Evolutionary conservation across 345 rosid species (phyloP).

Genomic region (Euphorbia peplus): DNA sequence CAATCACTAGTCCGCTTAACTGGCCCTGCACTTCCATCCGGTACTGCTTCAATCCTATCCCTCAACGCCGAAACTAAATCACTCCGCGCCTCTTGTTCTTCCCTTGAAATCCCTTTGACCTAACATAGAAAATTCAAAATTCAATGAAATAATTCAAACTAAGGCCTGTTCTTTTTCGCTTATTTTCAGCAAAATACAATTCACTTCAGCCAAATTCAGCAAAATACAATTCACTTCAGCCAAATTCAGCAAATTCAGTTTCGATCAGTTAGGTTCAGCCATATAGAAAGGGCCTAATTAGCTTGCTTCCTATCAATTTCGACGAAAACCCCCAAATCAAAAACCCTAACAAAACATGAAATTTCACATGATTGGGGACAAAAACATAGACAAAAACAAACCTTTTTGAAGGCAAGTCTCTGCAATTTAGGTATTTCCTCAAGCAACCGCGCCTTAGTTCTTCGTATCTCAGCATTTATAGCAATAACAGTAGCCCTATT

Average conservation of each 20-base stretch:
- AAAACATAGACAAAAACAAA: background rate
- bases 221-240: too few species aligned
- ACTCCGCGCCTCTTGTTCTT: conserved; percentile 26
- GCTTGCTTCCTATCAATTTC: background rate
- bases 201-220: too few species aligned
- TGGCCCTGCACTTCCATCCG: conserved; percentile 24
- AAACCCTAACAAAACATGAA: background rate
- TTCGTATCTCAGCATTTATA: conserved; percentile 28
- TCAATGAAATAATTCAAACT: background rate
- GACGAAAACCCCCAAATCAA: too few species aligned
- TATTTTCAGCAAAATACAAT: too few species aligned
- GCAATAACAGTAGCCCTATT: conserved; percentile 26
- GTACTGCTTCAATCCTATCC: conserved; percentile 26
- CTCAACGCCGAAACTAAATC: conserved; percentile 25
- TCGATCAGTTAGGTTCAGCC: too few species aligned
- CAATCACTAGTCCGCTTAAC: conserved; percentile 10
- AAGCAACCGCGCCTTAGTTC: conserved; percentile 32
- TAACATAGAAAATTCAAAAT: conserved; percentile 3
- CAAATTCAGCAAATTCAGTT: too few species aligned
- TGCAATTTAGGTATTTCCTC: conserved; percentile 30
- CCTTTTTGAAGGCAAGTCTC: conserved; percentile 27
- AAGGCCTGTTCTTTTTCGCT: too few species aligned
- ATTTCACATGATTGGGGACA: background rate
- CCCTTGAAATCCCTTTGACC: conserved; percentile 30
- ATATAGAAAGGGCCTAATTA: too few species aligned